Evolutionary conservation across 495 filamentous ascomycete species (phyloP).

Genomic region (Entonaema liquescens): DNA sequence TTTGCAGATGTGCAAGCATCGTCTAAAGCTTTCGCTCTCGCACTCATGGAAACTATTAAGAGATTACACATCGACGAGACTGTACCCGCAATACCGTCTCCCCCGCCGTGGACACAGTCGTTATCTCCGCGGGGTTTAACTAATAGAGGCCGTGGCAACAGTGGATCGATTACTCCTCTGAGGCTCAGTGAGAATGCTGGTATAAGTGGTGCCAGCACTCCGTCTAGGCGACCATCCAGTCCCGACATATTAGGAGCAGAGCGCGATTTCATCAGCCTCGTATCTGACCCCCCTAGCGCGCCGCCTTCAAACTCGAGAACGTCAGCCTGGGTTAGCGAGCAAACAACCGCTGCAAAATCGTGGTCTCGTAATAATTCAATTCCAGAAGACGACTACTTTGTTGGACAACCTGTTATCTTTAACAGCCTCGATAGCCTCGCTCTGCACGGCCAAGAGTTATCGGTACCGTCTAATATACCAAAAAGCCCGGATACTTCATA

Average conservation of each 20-base stretch:
- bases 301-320: slow-evolving; percentile 30
- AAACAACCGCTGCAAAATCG: slow-evolving; percentile 31
- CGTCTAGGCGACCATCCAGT: slow-evolving; percentile 32
- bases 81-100: slow-evolving; percentile 8
- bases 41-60: slow-evolving; percentile 48
- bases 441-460: slow-evolving; percentile 21
- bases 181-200: slow-evolving; percentile 10
- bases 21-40: slow-evolving; percentile 50
- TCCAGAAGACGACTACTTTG: slow-evolving; percentile 30
- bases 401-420: slow-evolving; percentile 24
- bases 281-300: slow-evolving; percentile 11
- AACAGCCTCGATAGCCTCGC: slow-evolving; percentile 37
- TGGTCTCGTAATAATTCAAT: slow-evolving; percentile 37
- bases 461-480: slow-evolving; percentile 11
- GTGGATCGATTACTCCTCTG: slow-evolving; percentile 15
- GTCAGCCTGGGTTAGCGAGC: slow-evolving; percentile 40
- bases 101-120: slow-evolving; percentile 24
- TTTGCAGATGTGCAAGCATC: slow-evolving; percentile 48
- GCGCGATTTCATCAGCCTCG: slow-evolving; percentile 36
- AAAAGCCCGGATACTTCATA: slow-evolving; percentile 28
- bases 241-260: slow-evolving; percentile 42
- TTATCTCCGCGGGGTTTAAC: slow-evolving; percentile 10
- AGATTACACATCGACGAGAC: slow-evolving; percentile 41
- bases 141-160: slow-evolving; percentile 11
- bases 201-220: slow-evolving; percentile 12